Evolutionary conservation across 192 early-diverging fungal species (phyloP).

Genomic region (Coemansia erecta): DNA sequence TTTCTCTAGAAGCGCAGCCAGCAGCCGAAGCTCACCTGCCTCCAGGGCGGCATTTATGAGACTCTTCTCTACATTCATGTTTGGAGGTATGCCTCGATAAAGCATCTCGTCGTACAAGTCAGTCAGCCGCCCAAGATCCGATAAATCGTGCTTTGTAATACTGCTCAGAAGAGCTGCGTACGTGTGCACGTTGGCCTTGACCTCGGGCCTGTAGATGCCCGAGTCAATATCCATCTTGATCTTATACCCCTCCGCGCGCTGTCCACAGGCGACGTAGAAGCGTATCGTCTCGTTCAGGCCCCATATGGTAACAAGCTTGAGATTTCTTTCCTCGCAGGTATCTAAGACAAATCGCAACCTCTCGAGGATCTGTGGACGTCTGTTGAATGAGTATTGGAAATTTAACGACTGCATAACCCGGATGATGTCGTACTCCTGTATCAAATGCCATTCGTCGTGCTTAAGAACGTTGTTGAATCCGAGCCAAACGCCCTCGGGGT

Average conservation of each 20-base stretch:
- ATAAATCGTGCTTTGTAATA: constrained; percentile 2
- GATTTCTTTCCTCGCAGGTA: constrained; percentile 7
- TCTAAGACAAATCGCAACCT: constrained; percentile 14
- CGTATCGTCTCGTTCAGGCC: constrained; percentile 42
- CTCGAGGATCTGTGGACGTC: constrained; percentile 12
- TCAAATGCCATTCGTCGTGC: constrained; percentile 22
- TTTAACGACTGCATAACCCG: constrained; percentile 34
- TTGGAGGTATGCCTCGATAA: constrained; percentile 18
- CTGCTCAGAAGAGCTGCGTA: constrained; percentile 45
- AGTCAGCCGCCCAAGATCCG: constrained; percentile 24
- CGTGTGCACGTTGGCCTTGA: constrained; percentile 21
- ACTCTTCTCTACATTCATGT: constrained; percentile 24
- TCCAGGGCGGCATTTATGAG: constrained; percentile 24
- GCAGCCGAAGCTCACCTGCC: constrained; percentile 17
- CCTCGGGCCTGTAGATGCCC: constrained; percentile 15
- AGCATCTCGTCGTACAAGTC: constrained; percentile 46
- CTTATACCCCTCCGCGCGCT: constrained; percentile 15
- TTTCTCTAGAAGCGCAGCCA: constrained; percentile 20
- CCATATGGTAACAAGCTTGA: constrained; percentile 14
- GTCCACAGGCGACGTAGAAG: constrained; percentile 19
- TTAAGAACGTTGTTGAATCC: constrained; percentile 24
- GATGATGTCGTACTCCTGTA: constrained; percentile 36
- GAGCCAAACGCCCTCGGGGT: constrained; percentile 31
- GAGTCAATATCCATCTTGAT: constrained; percentile 37
- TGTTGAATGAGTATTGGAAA: constrained; percentile 36